Percentiles rank a stretch among this genome's conserved stretches.
Conservation (phyloP, 139 green algal genomes). For the Chlorella sp. region DNA sequence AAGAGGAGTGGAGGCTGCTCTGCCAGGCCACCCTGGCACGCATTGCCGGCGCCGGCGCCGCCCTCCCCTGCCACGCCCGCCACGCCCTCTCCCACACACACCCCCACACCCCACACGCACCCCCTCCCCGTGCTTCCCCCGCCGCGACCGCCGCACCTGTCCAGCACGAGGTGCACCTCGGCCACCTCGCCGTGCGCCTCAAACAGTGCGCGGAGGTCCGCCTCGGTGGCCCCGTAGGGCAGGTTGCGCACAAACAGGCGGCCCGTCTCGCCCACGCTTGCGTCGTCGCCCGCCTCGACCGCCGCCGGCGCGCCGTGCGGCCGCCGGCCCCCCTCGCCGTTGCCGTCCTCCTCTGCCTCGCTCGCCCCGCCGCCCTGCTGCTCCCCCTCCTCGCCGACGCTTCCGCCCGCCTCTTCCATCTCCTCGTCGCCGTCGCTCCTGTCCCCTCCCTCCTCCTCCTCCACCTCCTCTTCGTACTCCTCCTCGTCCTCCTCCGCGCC, state of each 20-base stretch:
- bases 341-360: background rate
- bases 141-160: slow-evolving; percentile 57
- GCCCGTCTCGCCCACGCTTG: slow-evolving; percentile 63
- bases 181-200: slow-evolving; percentile 73
- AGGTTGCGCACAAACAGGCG: slow-evolving; percentile 97
- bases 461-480: slow-evolving; percentile 9
- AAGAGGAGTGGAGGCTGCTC: too few species aligned
- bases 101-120: background rate
- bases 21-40: too few species aligned
- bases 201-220: slow-evolving; percentile 83
- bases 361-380: slow-evolving; percentile 8
- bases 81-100: slow-evolving; percentile 1
- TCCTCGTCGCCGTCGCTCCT: background rate
- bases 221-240: slow-evolving; percentile 84
- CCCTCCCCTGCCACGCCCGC: background rate
- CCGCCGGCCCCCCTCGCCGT: background rate
- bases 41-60: too few species aligned
- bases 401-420: background rate
- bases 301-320: background rate
- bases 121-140: background rate
- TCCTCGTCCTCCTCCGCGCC: slow-evolving; percentile 15
- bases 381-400: background rate
- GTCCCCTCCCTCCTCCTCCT: background rate
- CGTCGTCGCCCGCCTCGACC: slow-evolving; percentile 3
- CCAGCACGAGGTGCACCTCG: slow-evolving; percentile 90